Evolutionary conservation across 2,329 filamentous ascomycete genomes (phyloP), one percentile per base, ranked within the genome.

Genomic region (Alternaria sp.): DNA sequence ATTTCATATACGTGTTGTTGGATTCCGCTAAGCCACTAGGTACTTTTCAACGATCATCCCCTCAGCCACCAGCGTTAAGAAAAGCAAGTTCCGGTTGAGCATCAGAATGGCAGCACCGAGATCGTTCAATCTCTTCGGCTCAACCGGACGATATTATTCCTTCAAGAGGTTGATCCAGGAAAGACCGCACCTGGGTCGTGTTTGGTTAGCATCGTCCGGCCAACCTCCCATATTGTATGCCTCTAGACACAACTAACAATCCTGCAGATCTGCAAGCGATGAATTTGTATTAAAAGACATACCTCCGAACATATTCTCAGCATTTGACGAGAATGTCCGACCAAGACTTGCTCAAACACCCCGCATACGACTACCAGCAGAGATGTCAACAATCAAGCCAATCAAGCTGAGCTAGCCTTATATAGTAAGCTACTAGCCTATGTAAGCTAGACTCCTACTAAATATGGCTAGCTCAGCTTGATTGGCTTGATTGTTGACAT

Each of bases 111-210:
- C 46, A 27, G n/a, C 54, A 43, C 41, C 11, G 6, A 41, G 7
- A 8, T 36, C 54, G 5, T 43, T 41, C 12, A 27, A 52, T 25
- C 1, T 62, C 2, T 3, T 63, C 18, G 55, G 64, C 20, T 30
- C 54, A 40, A 65, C 57, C 22, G 74, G 75, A 64, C 62, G 63
- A 56, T 57, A 59, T 48, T 79, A 78, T 68, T 20, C 56, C 14
- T 77, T 76, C 59, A 76, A 72, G 40, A 51, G 73, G 54, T 51
- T 78, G 28, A 65, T 79, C 55, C 73, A 78, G 63, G 73, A 79
- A 58, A 73, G 74, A 68, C 64, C 64, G 53, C 63, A 71, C 53
- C 4, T 74, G 22, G 74, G 74, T 51, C 67, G 71, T 36, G 74
- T 78, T 44, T 78, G 74, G 74, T 57, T 74, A 56, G 73, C 64